Base-by-base conservation (phyloP, 176 grass and related monocot genomes). In the Luzula sylvatica region DNA sequence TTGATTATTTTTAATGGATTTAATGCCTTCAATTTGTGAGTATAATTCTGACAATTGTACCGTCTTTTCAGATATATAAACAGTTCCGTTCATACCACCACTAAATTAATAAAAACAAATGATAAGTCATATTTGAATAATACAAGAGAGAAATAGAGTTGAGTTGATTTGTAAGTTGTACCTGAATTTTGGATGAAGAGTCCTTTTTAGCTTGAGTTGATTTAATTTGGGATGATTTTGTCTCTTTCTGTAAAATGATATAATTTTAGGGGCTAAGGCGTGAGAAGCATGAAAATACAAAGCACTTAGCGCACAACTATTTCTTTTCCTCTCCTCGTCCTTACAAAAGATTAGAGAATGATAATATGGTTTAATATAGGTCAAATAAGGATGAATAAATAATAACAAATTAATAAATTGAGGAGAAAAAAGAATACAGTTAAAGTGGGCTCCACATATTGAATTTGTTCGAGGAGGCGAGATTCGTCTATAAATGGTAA, bases 401-500 rank as follows among this genome's bases (percentile, higher is more conserved):
- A n/a, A n/a, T n/a, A n/a, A n/a, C n/a, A n/a, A n/a, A n/a, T n/a
- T n/a, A n/a, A n/a, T n/a, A n/a, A n/a, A n/a, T n/a, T n/a, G n/a
- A n/a, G n/a, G n/a, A n/a, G n/a, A n/a, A n/a, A n/a, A n/a, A n/a
- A 4, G 52, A 23, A 23, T 77, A 78, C 75, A 30, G 49, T 72
- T 58, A 78, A 44, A 16, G 68, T 78, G 45, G 65, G 30, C 43
- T 78, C 75, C 18, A 72, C 23, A 14, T 38, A 58, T 72, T 78
- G 28, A 58, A 53, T 66, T 66, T 72, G 43, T 24, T 48, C 27
- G 23, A 78, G 60, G n/a, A 78, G 68, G 24, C 67, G 60, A 21
- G 52, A 52, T 66, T 78, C 75, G 8, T 78, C 44, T 58, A 78
- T 50, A 53, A 78, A 78, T 11, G 75, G 75, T 21, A 78, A 41